A percentile compares a stretch with the other conserved stretches of the same genome.
Conservation (phyloP, 1,139 yeast genomes). For the Suhomyces maxii region DNA sequence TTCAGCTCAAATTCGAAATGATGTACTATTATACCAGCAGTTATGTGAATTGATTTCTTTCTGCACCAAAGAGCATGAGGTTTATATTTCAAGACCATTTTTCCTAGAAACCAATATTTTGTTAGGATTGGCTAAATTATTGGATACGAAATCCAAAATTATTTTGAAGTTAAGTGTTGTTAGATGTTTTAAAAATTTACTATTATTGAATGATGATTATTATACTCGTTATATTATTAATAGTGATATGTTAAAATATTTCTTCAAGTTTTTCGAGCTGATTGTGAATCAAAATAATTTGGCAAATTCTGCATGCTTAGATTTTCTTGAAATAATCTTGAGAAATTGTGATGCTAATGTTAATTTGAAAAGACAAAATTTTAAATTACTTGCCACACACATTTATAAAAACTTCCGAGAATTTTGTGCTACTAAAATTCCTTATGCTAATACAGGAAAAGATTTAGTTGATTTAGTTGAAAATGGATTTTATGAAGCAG, state of each 20-base stretch:
- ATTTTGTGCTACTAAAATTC: slow-evolving; percentile 31
- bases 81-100: slow-evolving; percentile 56
- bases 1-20: slow-evolving; percentile 20
- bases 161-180: slow-evolving; percentile 66
- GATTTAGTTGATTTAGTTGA: slow-evolving; percentile 34
- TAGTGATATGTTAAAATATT: slow-evolving; percentile 51
- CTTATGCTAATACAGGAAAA: slow-evolving; percentile 33
- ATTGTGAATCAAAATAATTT: slow-evolving; percentile 58
- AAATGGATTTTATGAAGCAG: slow-evolving; percentile 21
- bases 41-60: slow-evolving; percentile 69
- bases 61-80: slow-evolving; percentile 64
- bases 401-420: slow-evolving; percentile 45
- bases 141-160: slow-evolving; percentile 41
- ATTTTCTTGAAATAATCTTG: slow-evolving; percentile 58
- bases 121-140: slow-evolving; percentile 48
- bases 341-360: slow-evolving; percentile 28
- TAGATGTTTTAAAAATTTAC: slow-evolving; percentile 59
- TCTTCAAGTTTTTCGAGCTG: slow-evolving; percentile 52
- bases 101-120: slow-evolving; percentile 57
- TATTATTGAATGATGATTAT: slow-evolving; percentile 60
- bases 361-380: slow-evolving; percentile 35
- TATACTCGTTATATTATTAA: slow-evolving; percentile 59
- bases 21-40: slow-evolving; percentile 54
- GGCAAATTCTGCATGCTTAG: slow-evolving; percentile 75
- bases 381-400: slow-evolving; percentile 48